Evolutionary conservation across 306 rosid genomes (phyloP).

Genomic region (Albizia julibrissin): DNA sequence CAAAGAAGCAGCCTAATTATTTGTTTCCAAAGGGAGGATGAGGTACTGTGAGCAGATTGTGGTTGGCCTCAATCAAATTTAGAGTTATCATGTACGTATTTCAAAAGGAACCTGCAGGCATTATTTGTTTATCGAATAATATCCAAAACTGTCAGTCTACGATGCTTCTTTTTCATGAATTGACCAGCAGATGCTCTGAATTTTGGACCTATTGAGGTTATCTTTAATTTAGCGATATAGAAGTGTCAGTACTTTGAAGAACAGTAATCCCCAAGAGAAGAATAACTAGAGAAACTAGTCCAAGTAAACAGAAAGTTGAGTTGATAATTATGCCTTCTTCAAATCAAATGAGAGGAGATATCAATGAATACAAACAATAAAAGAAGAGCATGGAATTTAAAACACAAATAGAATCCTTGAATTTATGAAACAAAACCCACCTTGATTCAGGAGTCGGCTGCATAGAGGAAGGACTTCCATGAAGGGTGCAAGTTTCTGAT

Average conservation of each 20-base stretch:
- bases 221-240: background rate
- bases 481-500: constrained; percentile 62
- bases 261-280: background rate
- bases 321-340: constrained; percentile 16
- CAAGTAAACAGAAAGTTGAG: constrained; percentile 10
- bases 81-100: background rate
- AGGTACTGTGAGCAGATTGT: constrained; percentile 2
- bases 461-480: constrained; percentile 60
- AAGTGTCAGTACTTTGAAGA: background rate
- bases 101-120: background rate
- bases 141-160: constrained; percentile 1
- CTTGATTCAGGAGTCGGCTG: constrained; percentile 58
- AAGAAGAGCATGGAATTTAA: constrained; percentile 2
- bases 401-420: constrained; percentile 1
- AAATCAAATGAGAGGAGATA: constrained; percentile 23
- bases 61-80: constrained; percentile 3
- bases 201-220: constrained; percentile 9
- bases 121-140: background rate
- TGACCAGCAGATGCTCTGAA: constrained; percentile 19
- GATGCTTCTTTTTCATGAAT: constrained; percentile 27
- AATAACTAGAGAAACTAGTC: constrained; percentile 20
- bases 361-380: background rate
- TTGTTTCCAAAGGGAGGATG: background rate
- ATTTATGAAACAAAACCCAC: constrained; percentile 28
- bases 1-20: constrained; percentile 18